Conservation (phyloP, 257 asterid genomes). For the Pogostemon cablin region DNA sequence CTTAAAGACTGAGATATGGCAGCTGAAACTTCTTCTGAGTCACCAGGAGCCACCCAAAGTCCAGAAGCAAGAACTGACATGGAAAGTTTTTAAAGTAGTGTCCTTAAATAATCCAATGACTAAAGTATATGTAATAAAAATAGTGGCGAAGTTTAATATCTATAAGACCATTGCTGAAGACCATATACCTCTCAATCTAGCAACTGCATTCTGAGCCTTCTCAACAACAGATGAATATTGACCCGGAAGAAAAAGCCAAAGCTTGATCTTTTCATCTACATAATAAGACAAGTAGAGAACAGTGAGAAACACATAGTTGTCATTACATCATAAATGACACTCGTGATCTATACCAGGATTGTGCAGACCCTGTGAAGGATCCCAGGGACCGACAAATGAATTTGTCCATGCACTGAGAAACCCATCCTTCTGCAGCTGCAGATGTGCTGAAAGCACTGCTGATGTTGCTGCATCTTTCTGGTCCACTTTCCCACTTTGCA, state of each 20-base stretch:
- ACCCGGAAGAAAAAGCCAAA: slow-evolving; percentile 97
- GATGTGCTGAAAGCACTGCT: slow-evolving; percentile 80
- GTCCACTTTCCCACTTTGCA: slow-evolving; percentile 63
- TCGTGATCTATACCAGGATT: slow-evolving; percentile 80
- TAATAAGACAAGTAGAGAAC: slow-evolving; percentile 36
- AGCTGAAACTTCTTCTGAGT: slow-evolving; percentile 94
- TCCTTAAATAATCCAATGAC: slow-evolving; percentile 23
- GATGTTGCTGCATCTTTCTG: slow-evolving; percentile 74
- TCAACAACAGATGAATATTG: slow-evolving; percentile 75
- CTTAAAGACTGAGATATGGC: slow-evolving; percentile 95
- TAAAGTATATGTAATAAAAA: slow-evolving; percentile 11
- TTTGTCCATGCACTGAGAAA: slow-evolving; percentile 97
- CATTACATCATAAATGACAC: slow-evolving; percentile 19
- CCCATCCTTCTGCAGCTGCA: slow-evolving; percentile 91
- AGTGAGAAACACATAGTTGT: slow-evolving; percentile 36
- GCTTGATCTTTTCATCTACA: slow-evolving; percentile 96
- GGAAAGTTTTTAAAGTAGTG: slow-evolving; percentile 24
- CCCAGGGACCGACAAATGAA: slow-evolving; percentile 99
- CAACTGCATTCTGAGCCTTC: slow-evolving; percentile 79
- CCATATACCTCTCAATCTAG: slow-evolving; percentile 78
- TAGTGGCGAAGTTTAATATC: not conserved
- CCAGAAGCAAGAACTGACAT: slow-evolving; percentile 85
- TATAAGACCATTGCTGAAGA: slow-evolving; percentile 25
- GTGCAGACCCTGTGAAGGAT: slow-evolving; percentile 97
- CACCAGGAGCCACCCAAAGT: slow-evolving; percentile 99